These are phyloP conservation scores for Perkinsela sp. DNA, from an alignment of 208 protist species.

Conservation along the genomic window DNA sequence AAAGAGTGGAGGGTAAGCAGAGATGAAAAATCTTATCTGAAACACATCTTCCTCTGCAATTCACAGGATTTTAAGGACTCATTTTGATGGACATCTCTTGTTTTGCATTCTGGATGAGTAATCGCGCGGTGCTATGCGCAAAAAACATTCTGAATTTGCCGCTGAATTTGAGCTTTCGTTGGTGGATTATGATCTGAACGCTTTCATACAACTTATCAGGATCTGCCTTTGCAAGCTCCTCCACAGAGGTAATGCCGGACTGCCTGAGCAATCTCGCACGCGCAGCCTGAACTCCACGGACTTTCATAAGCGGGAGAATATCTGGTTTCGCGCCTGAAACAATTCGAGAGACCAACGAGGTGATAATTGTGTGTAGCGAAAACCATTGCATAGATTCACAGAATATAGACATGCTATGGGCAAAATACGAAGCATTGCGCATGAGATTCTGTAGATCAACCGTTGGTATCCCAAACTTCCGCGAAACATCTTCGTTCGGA, in stretches of 20 bases:
- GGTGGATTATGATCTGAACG: background rate
- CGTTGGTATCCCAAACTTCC: background rate
- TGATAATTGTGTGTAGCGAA: background rate
- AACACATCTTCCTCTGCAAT: no score
- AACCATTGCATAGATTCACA: conserved; percentile 1
- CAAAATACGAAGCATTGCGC: conserved; percentile 2
- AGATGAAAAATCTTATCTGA: no score
- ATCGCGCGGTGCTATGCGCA: background rate
- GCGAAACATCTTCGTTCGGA: background rate
- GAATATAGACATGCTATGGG: conserved; percentile 6
- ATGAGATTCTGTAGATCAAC: conserved; percentile 4
- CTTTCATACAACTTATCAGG: conserved; percentile 1
- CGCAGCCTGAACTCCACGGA: conserved; percentile 5
- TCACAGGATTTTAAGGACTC: no score
- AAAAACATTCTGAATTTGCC: background rate
- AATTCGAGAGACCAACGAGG: background rate
- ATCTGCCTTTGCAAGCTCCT: conserved; percentile 5
- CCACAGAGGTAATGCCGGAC: conserved; percentile 4
- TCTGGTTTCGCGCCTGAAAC: background rate
- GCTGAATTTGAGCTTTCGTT: background rate
- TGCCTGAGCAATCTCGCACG: conserved; percentile 5
- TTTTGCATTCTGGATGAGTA: background rate
- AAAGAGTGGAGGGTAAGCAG: no score
- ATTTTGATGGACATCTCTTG: no score
- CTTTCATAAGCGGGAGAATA: background rate